Conservation (phyloP, 768 basidiomycete species). For the Tephrocybe sp. region DNA sequence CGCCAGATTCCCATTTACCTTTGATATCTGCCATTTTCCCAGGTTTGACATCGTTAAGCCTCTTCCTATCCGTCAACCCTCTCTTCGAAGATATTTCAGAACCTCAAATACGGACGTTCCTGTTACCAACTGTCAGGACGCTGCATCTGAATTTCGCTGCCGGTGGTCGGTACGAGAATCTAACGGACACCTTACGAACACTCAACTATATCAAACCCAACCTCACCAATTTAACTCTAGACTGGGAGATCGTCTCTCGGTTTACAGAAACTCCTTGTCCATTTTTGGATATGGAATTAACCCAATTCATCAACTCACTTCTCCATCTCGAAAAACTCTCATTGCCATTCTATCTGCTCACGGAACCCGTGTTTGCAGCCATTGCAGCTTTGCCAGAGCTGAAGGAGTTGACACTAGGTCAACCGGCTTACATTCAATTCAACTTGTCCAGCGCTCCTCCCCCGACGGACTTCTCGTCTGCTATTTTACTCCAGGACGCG, state of each 20-base stretch:
- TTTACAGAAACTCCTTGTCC: neutral
- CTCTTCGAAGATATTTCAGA: neutral
- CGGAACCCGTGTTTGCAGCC: neutral
- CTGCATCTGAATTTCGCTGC: neutral
- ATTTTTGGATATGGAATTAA: neutral
- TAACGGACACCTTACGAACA: neutral
- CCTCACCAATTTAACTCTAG: slow-evolving; percentile 2
- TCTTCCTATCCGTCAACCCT: neutral
- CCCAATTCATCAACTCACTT: neutral
- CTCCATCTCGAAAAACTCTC: neutral
- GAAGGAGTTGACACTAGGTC: neutral
- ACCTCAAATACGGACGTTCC: neutral
- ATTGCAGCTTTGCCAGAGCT: slow-evolving; percentile 2
- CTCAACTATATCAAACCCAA: neutral
- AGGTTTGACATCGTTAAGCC: neutral
- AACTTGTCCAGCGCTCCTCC: neutral
- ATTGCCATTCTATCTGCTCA: neutral
- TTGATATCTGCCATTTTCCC: slow-evolving; percentile 5
- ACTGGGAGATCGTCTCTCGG: neutral
- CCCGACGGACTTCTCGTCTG: neutral
- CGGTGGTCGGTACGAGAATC: neutral
- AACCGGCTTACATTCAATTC: neutral
- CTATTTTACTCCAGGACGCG: neutral
- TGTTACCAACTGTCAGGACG: slow-evolving; percentile 1
- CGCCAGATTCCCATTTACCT: neutral